Evolutionary conservation across 352 stramenopile genomes (phyloP).

Genomic region (Pythium insidiosum): DNA sequence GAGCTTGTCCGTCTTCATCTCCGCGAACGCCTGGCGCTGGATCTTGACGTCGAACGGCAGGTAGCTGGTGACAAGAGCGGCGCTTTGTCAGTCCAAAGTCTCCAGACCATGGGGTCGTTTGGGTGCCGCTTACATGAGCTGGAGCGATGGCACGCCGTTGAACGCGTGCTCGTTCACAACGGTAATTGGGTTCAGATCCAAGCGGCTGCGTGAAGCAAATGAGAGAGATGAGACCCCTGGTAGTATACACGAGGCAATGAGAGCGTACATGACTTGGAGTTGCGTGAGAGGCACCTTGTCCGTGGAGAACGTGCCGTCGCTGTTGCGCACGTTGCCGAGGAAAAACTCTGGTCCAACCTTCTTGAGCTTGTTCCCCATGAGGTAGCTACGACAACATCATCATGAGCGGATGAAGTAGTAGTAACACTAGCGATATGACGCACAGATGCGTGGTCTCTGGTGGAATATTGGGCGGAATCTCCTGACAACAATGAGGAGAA

Average conservation of each 20-base stretch:
- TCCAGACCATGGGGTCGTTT: too few relatives aligned
- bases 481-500: slow-evolving; percentile 14
- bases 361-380: slow-evolving; percentile 66
- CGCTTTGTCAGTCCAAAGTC: neutral
- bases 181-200: slow-evolving; percentile 65
- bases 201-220: slow-evolving; percentile 22
- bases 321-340: slow-evolving; percentile 40
- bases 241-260: neutral
- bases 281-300: slow-evolving; percentile 35
- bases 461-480: slow-evolving; percentile 52
- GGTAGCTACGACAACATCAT: slow-evolving; percentile 24
- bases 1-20: slow-evolving; percentile 66
- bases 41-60: slow-evolving; percentile 70
- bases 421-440: too few relatives aligned
- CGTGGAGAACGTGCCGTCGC: slow-evolving; percentile 35
- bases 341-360: slow-evolving; percentile 64
- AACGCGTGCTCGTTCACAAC: slow-evolving; percentile 79
- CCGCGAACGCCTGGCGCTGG: slow-evolving; percentile 59
- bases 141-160: slow-evolving; percentile 28
- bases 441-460: slow-evolving; percentile 67
- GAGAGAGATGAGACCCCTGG: too few relatives aligned
- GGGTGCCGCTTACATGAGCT: slow-evolving; percentile 44
- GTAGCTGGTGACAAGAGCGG: slow-evolving; percentile 25
- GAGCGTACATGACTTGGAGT: slow-evolving; percentile 65
- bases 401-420: slow-evolving; percentile 6